Base-by-base conservation (phyloP, 495 filamentous ascomycete species). In the Hypoxylon perforatum region DNA sequence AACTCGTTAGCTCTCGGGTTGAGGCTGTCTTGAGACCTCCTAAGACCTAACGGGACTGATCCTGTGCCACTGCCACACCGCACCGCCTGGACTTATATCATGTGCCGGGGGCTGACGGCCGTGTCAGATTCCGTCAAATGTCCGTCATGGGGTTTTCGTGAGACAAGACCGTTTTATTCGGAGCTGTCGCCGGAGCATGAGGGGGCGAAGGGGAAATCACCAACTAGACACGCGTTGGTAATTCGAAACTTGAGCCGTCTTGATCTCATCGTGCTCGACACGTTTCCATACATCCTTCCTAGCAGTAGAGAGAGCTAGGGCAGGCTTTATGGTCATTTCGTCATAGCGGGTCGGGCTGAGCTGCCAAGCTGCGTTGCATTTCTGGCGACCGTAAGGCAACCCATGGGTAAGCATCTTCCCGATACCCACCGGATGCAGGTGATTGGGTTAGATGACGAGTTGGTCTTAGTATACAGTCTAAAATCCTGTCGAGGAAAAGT, bases 21-120 rank as follows among this genome's bases (percentile, higher is more conserved):
- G 53, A 57, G 47, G 64, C 58, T 62, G 48, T 57, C 64, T 19
- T 58, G 25, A 48, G 64, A 67, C 47, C 58, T 48, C 30, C 30
- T 33, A 33, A 33, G 30, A 33, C 30, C 30, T 33, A 9, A 33
- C 30, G 30, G 30, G 8, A 9, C 53, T 48, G 53, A 58, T 44
- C 64, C 33, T 67, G 64, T 67, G 64, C 52, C 64, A 58, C 57
- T 67, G 64, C 52, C 64, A 58, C 57, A 25, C 22, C 36, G 8
- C 39, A 42, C 38, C 52, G 45, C 51, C 57, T 46, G 21, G 38
- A 57, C 10, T 44, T 46, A 46, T 54, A 62, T 62, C 64, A 67
- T 67, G 65, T 67, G 64, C 50, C 36, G 23, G 35, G 22, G 8
- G 36, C 50, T 55, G 55, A 55, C 47, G 45, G 42, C 44, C 42